Conservation (phyloP, 306 rosid species). For the Corylus heterophylla region DNA sequence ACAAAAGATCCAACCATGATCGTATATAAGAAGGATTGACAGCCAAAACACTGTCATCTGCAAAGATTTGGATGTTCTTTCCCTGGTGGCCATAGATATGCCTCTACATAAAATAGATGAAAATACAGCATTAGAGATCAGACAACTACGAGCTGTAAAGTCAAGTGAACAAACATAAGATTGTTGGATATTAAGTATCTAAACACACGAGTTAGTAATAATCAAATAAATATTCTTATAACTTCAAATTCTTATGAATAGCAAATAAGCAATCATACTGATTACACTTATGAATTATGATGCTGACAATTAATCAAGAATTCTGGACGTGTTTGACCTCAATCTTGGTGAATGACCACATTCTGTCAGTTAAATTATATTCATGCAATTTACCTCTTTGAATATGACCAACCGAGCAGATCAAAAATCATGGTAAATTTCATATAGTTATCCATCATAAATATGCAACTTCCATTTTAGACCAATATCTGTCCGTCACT, state of each 20-base stretch:
- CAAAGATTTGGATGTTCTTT: slow-evolving; percentile 72
- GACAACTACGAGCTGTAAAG: background rate
- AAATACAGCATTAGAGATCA: slow-evolving; percentile 12
- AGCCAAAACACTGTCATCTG: slow-evolving; percentile 80
- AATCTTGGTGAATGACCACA: too few species aligned
- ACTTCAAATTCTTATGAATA: background rate
- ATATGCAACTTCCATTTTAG: background rate
- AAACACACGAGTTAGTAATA: background rate
- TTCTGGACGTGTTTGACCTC: too few species aligned
- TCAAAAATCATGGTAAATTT: background rate
- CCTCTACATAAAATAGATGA: slow-evolving; percentile 60
- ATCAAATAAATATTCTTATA: background rate
- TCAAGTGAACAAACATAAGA: background rate
- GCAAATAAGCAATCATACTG: background rate
- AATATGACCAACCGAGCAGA: background rate
- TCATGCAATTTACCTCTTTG: background rate
- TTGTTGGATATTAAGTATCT: background rate
- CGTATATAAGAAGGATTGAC: slow-evolving; percentile 86
- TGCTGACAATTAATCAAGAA: too few species aligned
- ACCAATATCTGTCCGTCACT: background rate
- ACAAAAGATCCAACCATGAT: slow-evolving; percentile 86
- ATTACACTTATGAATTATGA: too few species aligned
- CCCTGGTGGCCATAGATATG: slow-evolving; percentile 89
- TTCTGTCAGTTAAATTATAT: too few species aligned
- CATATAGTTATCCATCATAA: background rate